Conservation (phyloP, 345 rosid species). For the Lepidium sativum region DNA sequence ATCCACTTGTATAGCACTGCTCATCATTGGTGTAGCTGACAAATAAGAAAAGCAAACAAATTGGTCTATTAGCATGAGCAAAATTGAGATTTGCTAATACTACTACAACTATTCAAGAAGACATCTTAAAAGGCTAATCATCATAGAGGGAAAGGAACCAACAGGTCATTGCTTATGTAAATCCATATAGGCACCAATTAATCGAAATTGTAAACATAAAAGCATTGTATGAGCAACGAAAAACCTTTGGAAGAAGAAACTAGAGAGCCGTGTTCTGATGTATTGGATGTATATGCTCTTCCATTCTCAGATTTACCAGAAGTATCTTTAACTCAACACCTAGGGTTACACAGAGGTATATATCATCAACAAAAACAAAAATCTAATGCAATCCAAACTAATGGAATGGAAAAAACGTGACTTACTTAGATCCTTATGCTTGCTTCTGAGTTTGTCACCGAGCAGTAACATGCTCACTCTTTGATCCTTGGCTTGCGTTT, state of each 20-base stretch:
- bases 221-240: not conserved
- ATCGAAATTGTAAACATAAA: no score
- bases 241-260: constrained; percentile 54
- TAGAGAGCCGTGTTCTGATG: constrained; percentile 44
- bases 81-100: no score
- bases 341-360: constrained; percentile 14
- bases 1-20: constrained; percentile 57
- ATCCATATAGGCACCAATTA: no score
- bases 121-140: not conserved
- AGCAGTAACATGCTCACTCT: constrained; percentile 80
- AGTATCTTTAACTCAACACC: constrained; percentile 60
- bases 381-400: not conserved
- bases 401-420: not conserved
- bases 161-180: no score
- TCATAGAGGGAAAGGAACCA: constrained; percentile 17
- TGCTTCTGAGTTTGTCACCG: constrained; percentile 73
- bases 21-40: constrained; percentile 33
- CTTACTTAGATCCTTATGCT: constrained; percentile 72
- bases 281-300: constrained; percentile 38
- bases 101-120: no score
- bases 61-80: no score
- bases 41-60: constrained; percentile 24
- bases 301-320: constrained; percentile 43
- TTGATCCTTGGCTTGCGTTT: constrained; percentile 57
- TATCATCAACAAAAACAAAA: not conserved